These are phyloP conservation scores for Alternaria conjuncta DNA, from an alignment of 2,329 filamentous ascomycete genomes.

Conservation along the genomic window DNA sequence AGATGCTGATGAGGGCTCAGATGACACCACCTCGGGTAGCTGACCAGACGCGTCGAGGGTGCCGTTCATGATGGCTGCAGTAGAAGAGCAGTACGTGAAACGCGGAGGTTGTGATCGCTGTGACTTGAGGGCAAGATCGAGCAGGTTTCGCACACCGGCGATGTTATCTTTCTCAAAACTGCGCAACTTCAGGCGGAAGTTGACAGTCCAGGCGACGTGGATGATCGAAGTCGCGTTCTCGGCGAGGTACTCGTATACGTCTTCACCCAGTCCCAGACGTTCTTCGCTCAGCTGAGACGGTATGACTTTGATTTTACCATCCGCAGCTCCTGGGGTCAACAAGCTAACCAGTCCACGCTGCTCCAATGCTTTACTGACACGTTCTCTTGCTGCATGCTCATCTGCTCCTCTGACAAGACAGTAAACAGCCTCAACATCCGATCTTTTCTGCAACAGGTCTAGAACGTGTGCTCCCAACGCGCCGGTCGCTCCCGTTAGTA, in stretches of 20 bases:
- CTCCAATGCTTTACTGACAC: conserved; percentile 43
- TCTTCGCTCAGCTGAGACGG: conserved; percentile 56
- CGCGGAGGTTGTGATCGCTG: conserved; percentile 37
- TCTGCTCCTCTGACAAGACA: conserved; percentile 62
- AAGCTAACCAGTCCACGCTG: conserved; percentile 40
- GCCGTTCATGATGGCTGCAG: conserved; percentile 52
- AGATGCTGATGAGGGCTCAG: conserved; percentile 53
- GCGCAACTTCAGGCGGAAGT: conserved; percentile 64
- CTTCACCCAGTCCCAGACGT: conserved; percentile 56
- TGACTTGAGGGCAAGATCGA: conserved; percentile 53
- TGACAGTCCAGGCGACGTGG: conserved; percentile 70
- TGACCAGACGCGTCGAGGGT: conserved; percentile 13
- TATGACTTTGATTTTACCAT: conserved; percentile 55
- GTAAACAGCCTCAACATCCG: conserved; percentile 56
- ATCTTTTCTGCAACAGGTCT: conserved; percentile 50
- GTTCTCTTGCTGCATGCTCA: conserved; percentile 37
- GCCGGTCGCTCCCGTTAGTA: conserved; percentile 60
- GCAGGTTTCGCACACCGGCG: conserved; percentile 56
- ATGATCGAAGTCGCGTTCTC: conserved; percentile 60
- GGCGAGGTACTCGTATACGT: conserved; percentile 52
- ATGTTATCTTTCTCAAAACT: conserved; percentile 64
- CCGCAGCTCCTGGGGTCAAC: conserved; percentile 8
- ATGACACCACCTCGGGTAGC: conserved; percentile 53
- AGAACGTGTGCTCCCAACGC: conserved; percentile 61
- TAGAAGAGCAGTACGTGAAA: conserved; percentile 62